Evolutionary conservation across 2,329 filamentous ascomycete genomes (phyloP).

Genomic region (Fusarium nematophilum): DNA sequence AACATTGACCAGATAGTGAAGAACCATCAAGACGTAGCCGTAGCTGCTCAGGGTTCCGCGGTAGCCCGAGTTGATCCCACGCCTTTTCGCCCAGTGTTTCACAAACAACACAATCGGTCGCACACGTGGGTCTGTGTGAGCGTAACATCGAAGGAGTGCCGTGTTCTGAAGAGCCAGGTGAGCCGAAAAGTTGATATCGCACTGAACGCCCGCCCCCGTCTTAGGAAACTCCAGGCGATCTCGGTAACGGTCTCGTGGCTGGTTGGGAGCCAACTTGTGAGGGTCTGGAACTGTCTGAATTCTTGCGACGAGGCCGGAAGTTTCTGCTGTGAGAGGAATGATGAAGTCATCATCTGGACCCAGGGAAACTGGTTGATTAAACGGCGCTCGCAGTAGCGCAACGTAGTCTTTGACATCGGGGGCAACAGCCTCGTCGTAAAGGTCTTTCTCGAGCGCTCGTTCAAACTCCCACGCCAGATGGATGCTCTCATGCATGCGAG

Average conservation of each 20-base stretch:
- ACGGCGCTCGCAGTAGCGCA: slow-evolving; percentile 57
- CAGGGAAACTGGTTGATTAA: slow-evolving; percentile 28
- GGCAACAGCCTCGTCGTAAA: slow-evolving; percentile 55
- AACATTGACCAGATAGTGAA: slow-evolving; percentile 90
- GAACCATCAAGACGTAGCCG: slow-evolving; percentile 90
- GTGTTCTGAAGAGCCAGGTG: slow-evolving; percentile 88
- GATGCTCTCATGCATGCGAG: slow-evolving; percentile 64
- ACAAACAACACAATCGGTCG: slow-evolving; percentile 84
- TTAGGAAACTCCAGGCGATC: slow-evolving; percentile 82
- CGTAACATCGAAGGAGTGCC: slow-evolving; percentile 83
- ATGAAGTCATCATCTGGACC: slow-evolving; percentile 37
- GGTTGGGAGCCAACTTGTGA: slow-evolving; percentile 60
- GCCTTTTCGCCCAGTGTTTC: slow-evolving; percentile 89
- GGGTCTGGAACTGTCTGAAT: slow-evolving; percentile 62
- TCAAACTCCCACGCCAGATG: slow-evolving; percentile 68
- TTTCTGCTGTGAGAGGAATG: slow-evolving; percentile 52
- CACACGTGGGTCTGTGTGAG: slow-evolving; percentile 81
- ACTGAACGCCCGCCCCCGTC: slow-evolving; percentile 81
- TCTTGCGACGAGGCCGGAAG: slow-evolving; percentile 51
- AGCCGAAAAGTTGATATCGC: slow-evolving; percentile 92
- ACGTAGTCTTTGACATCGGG: slow-evolving; percentile 61
- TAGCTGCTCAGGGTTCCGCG: slow-evolving; percentile 89
- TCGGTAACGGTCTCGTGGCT: slow-evolving; percentile 64
- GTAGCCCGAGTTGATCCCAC: slow-evolving; percentile 88
- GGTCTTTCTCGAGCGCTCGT: slow-evolving; percentile 59